Percentiles rank a stretch among this genome's conserved stretches.
Conservation (phyloP, 164 flowering plant genomes). For the Euptelea pleiosperma region DNA sequence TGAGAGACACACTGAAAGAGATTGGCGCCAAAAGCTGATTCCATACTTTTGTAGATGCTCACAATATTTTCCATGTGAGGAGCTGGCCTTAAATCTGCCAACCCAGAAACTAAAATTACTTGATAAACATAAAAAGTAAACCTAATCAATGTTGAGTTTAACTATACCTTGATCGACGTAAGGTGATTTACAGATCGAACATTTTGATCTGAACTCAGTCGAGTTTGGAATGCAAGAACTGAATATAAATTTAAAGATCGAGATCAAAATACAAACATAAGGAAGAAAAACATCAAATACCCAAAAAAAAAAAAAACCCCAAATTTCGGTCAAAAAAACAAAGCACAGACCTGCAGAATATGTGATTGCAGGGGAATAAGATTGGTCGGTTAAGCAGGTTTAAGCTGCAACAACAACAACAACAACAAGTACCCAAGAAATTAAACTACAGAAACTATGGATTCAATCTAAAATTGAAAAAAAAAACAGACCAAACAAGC, state of each 20-base stretch:
- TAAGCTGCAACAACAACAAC: conserved; percentile 41
- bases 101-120: not conserved
- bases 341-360: conserved; percentile 54
- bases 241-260: conserved; percentile 15
- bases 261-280: conserved; percentile 7
- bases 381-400: conserved; percentile 42
- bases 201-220: conserved; percentile 23
- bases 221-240: conserved; percentile 40
- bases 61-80: conserved; percentile 48
- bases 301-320: not conserved
- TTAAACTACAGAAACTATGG: not conserved
- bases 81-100: not conserved
- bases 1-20: conserved; percentile 22
- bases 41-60: conserved; percentile 45
- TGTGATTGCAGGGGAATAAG: conserved; percentile 60
- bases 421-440: not conserved
- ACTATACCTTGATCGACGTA: conserved; percentile 33
- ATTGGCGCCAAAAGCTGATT: conserved; percentile 38
- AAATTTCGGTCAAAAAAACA: not conserved
- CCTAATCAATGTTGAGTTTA: not conserved
- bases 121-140: too few relatives aligned
- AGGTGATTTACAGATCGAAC: conserved; percentile 42
- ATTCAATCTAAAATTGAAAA: conserved; percentile 1
- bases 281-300: not conserved
- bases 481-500: not conserved